Base-by-base conservation (phyloP, 148 eudicot species). In the Bassia scoparia region DNA sequence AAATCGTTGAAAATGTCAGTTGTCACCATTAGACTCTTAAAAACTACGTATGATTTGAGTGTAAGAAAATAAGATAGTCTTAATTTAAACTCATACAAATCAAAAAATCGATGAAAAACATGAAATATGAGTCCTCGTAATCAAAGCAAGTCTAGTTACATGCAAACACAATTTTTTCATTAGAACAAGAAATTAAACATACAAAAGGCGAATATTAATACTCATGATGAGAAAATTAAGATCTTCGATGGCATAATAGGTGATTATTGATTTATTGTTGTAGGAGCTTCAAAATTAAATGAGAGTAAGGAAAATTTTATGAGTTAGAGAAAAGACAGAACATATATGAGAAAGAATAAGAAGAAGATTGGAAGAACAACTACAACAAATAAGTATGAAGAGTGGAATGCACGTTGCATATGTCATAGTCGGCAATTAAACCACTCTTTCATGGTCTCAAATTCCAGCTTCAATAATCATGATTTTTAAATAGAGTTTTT, bases 391-490 rank as follows among this genome's bases (percentile, higher is more conserved):
- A 27, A 34, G 2, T 16, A 52, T 27, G 59, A 69, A 61, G 35
- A 46, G 74, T 69, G 67, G 48, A 37, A 37, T 34, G 74, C 72
- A 69, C 74, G 72, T 69, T 48, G 41, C 44, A 58, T 37, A 5
- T 5, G 24, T 35, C 34, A 21, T 61, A 20, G 21, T 29, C 4
- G 59, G 14, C 18, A 44, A 43, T 37, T 29, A 52, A 8, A 41
- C 46, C 46, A 41, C 46, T 41, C 46, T 41, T 41, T 41, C 46
- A 11, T 8, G 46, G 12, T 41, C 46, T 41, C 46, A 11, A 41
- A 41, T 41, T 8, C 46, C 46, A 41, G 46, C 9, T 41, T 14
- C 46, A 41, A 41, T 41, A 4, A 41, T 41, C 12, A 41, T 41
- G 0, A 41, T 41, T 8, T 0, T 41, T 41, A n/a, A n/a, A 41